Evolutionary conservation across 345 rosid genomes (phyloP).

Genomic region (Melaleuca quinquenervia): DNA sequence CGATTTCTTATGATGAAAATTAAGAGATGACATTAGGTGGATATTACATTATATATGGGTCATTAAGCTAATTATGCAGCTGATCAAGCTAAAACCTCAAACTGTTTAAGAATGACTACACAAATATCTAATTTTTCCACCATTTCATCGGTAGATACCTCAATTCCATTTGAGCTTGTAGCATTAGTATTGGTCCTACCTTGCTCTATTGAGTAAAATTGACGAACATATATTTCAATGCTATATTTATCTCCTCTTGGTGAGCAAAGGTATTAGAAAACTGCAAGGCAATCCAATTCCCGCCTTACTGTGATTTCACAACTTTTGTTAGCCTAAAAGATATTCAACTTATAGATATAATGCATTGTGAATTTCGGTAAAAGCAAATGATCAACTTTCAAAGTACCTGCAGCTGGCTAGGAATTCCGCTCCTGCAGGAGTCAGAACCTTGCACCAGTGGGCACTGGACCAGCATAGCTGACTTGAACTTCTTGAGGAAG

Average conservation of each 20-base stretch:
- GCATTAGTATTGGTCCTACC: not conserved
- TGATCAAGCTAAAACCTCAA: not conserved
- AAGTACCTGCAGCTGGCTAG: not conserved
- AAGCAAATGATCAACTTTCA: not conserved
- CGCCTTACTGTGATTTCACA: not conserved
- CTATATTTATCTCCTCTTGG: not conserved
- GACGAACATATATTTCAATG: not conserved
- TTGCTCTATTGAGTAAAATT: not conserved
- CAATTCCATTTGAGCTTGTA: not conserved
- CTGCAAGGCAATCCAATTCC: not conserved
- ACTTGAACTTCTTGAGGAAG: conserved; percentile 53
- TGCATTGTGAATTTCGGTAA: not conserved
- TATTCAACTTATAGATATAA: not conserved
- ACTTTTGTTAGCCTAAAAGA: not conserved
- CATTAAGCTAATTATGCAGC: not conserved
- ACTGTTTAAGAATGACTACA: not conserved
- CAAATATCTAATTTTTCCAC: not conserved
- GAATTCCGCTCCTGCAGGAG: not conserved
- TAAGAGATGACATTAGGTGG: not conserved
- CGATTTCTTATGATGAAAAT: not conserved
- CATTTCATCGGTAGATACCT: not conserved
- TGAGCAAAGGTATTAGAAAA: not conserved
- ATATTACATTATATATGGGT: not conserved
- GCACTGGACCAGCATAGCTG: conserved; percentile 9
- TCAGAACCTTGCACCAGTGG: not conserved